phyloP scores from a whole-genome alignment of 2,329 filamentous ascomycete species.

The Colletotrichum plurivorum region DNA sequence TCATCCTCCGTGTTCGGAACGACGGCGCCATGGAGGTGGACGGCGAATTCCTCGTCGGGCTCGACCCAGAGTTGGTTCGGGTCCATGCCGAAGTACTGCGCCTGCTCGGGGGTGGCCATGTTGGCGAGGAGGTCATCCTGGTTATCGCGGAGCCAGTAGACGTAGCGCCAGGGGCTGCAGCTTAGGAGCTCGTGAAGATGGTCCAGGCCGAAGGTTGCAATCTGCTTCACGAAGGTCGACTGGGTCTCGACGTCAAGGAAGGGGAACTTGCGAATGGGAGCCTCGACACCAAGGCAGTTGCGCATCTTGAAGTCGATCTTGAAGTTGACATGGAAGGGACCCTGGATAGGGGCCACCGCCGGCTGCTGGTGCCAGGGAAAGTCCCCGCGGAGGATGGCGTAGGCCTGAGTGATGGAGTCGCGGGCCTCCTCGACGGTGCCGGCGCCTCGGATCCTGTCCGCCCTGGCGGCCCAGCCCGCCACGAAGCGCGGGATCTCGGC shows the following conservation, averaged over 20 bases:
- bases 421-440: not conserved
- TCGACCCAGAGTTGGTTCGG: not conserved
- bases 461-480: not conserved
- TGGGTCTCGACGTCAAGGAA: conserved; percentile 12
- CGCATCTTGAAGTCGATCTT: not conserved
- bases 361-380: no score
- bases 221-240: conserved; percentile 14
- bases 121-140: not conserved
- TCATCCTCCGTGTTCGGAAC: no score
- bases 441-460: not conserved
- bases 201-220: conserved; percentile 17
- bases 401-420: not conserved
- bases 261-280: not conserved
- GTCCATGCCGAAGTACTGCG: not conserved
- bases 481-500: not conserved
- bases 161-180: not conserved
- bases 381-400: no score
- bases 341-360: not conserved
- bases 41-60: not conserved
- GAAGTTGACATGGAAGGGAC: not conserved
- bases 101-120: conserved; percentile 1
- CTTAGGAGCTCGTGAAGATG: not conserved
- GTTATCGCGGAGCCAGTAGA: not conserved
- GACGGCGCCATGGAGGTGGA: no score
- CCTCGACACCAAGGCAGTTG: not conserved